Evolutionary conservation across 1,139 yeast species (phyloP), one percentile per base, ranked within the genome.

Genomic region (Magnusiomyces paraingens): DNA sequence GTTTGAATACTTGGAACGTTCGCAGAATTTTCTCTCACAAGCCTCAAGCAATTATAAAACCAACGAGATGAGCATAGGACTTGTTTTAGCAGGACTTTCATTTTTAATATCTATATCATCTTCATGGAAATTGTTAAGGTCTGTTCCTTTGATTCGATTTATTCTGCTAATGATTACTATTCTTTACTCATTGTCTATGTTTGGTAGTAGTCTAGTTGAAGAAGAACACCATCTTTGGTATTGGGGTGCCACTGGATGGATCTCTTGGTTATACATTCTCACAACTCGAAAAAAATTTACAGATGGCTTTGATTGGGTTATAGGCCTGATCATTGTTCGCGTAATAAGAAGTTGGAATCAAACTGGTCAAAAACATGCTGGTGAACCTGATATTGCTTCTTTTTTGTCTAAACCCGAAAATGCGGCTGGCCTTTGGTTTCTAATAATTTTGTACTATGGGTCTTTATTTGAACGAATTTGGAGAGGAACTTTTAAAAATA

Each of bases 141-240:
- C 53, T 4, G 52, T 53, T 12, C 52, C 51, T 29, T 51, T 54
- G 14, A 52, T 54, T 32, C 60, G 29, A 52, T 55, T 66, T 20
- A 66, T 73, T 1, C 47, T 67, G 17, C 46, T 74, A 1, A 51
- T 68, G 50, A 62, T 81, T 21, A 73, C 81, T 10, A 58, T 74
- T 1, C 45, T 74, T 0, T 83, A 82, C 63, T 75, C 85, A 0
- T 59, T 75, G 1, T 81, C 84, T 49, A 84, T 86, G 67, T 88
- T 89, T 73, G 97, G 95, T 0, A 87, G 96, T 41, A 88, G 96
- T 26, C 75, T 90, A 59, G 86, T 93, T n/a, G 99, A 93, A 64
- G 99, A 93, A 67, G 99, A 93, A 64, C 96, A 93, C 65, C 97
- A 90, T 66, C 70, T 90, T 15, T 93, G 99, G 99, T 93, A 95